These are phyloP conservation scores for Bryoerythrophyllum caledonicum DNA, from an alignment of 225 moss, liverwort and hornwort genomes.

Conservation along the genomic window DNA sequence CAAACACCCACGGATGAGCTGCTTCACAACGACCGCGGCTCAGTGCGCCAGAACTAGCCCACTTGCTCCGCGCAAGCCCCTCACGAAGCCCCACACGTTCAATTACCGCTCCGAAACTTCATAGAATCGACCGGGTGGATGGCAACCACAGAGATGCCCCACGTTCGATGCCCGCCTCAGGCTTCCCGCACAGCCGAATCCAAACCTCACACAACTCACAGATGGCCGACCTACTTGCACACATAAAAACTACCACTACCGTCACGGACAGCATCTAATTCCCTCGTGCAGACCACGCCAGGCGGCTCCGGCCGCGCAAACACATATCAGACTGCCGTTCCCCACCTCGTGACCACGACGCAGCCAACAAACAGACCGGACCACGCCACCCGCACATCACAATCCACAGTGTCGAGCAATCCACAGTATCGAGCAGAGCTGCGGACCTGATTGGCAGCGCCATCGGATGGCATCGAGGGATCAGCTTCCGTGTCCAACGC, in stretches of 20 bases:
- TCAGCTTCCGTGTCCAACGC: conserved; percentile 54
- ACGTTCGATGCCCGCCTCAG: neutral
- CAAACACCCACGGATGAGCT: neutral
- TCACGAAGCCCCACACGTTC: conserved; percentile 3
- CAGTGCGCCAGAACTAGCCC: neutral
- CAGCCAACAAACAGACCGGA: conserved; percentile 9
- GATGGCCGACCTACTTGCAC: neutral
- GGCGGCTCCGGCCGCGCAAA: neutral
- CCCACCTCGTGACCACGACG: neutral
- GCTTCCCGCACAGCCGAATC: neutral
- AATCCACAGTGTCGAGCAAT: conserved; percentile 23
- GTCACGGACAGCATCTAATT: neutral
- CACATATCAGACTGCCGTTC: neutral
- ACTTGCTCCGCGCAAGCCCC: neutral
- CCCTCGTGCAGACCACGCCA: neutral
- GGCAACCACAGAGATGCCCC: neutral
- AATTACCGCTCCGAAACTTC: neutral
- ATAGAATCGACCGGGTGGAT: neutral
- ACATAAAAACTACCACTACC: neutral
- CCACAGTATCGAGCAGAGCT: conserved; percentile 15
- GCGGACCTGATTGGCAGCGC: conserved; percentile 56
- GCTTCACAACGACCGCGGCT: neutral
- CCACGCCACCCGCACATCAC: neutral
- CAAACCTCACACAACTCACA: conserved; percentile 5
- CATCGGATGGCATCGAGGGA: conserved; percentile 65